These are phyloP conservation scores for Paecilomyces fulvus DNA, from an alignment of 2,329 filamentous ascomycete genomes.

Conservation along the genomic window DNA sequence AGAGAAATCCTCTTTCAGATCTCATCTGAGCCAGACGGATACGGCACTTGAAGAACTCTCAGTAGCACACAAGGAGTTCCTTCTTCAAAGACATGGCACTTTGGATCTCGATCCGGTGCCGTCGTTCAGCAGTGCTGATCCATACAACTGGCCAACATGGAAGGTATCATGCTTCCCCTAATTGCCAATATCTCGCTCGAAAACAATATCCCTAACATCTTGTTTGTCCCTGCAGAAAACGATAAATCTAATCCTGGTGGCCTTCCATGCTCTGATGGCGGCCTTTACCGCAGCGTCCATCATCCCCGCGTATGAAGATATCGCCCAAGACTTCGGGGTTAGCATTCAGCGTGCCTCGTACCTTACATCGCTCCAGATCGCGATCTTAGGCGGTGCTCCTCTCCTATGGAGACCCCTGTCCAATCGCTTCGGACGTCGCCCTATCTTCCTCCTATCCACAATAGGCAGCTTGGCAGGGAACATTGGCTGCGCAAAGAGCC, in stretches of 20 bases:
- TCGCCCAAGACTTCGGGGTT: slow-evolving; percentile 43
- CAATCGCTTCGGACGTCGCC: slow-evolving; percentile 46
- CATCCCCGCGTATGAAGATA: slow-evolving; percentile 46
- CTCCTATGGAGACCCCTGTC: slow-evolving; percentile 51
- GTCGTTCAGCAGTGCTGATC: slow-evolving; percentile 42
- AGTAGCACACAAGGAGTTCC: slow-evolving; percentile 35
- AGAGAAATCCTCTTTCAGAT: neutral
- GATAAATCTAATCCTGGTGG: slow-evolving; percentile 45
- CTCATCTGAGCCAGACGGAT: slow-evolving; percentile 22
- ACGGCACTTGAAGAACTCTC: slow-evolving; percentile 16
- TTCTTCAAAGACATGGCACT: slow-evolving; percentile 46
- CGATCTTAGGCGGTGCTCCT: slow-evolving; percentile 45
- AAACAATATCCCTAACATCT: slow-evolving; percentile 1
- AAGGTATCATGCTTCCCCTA: slow-evolving; percentile 48
- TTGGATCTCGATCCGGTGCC: slow-evolving; percentile 48
- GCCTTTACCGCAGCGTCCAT: slow-evolving; percentile 49
- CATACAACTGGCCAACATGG: slow-evolving; percentile 49
- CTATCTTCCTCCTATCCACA: slow-evolving; percentile 46
- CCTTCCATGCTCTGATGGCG: slow-evolving; percentile 50
- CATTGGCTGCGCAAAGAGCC: slow-evolving; percentile 45
- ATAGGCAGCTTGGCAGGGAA: slow-evolving; percentile 43
- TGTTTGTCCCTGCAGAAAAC: slow-evolving; percentile 36
- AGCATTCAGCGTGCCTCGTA: slow-evolving; percentile 45
- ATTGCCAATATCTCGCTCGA: slow-evolving; percentile 36
- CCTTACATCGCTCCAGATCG: slow-evolving; percentile 49